Percentiles rank a stretch among this genome's conserved stretches.
Evolutionary conservation across 179 eudicot genomes (phyloP).

Genomic region (Patellifolia procumbens): DNA sequence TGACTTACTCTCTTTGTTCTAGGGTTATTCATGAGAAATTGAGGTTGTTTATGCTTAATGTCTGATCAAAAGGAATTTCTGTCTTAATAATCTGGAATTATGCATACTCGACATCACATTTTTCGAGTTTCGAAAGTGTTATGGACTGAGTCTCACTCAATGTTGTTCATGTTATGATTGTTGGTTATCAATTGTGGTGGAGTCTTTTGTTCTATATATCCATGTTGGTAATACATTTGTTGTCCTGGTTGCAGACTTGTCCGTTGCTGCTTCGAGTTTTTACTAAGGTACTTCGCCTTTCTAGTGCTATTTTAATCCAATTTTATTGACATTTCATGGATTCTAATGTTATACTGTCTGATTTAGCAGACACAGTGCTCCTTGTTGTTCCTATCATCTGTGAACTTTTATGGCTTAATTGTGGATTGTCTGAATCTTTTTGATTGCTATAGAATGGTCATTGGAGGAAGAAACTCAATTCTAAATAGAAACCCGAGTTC

Average conservation of each 20-base stretch:
- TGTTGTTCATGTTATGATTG: neutral
- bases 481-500: neutral
- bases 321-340: too few species aligned
- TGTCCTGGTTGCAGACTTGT: constrained; percentile 59
- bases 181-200: neutral
- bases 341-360: neutral
- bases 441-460: neutral
- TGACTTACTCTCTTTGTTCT: neutral
- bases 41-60: neutral
- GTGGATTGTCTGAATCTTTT: neutral
- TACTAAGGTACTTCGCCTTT: constrained; percentile 59
- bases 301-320: neutral
- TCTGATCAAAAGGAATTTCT: neutral
- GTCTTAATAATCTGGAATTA: neutral
- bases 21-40: neutral
- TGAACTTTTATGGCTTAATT: neutral
- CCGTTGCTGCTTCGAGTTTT: constrained; percentile 81
- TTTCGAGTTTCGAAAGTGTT: too few species aligned
- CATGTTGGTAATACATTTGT: neutral
- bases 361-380: neutral
- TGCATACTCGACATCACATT: neutral
- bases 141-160: neutral
- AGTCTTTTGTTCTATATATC: neutral
- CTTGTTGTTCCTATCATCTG: neutral
- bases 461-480: neutral